Evolutionary conservation across 2,329 filamentous ascomycete species (phyloP).

Genomic region (Aspergillus pseudoviridinutans): DNA sequence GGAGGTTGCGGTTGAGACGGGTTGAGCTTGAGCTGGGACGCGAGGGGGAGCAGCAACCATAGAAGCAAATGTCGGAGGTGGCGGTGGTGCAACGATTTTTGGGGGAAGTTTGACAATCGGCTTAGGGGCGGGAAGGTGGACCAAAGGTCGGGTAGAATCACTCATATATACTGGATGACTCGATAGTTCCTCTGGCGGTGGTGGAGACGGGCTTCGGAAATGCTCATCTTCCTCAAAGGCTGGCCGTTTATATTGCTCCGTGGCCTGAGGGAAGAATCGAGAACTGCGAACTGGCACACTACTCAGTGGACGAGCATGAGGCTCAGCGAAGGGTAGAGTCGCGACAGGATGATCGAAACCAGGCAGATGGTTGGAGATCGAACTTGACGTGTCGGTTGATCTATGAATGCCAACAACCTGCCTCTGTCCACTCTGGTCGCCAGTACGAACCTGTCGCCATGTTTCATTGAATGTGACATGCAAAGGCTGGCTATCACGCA

Average conservation of each 20-base stretch:
- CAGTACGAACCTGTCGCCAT: slow-evolving; percentile 44
- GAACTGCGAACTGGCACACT: slow-evolving; percentile 41
- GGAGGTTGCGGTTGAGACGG: slow-evolving; percentile 45
- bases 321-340: slow-evolving; percentile 33
- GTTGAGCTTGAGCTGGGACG: slow-evolving; percentile 27
- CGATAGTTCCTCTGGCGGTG: slow-evolving; percentile 55
- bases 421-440: slow-evolving; percentile 39
- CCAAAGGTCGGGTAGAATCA: slow-evolving; percentile 48
- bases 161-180: slow-evolving; percentile 55
- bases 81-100: slow-evolving; percentile 40
- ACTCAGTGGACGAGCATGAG: slow-evolving; percentile 29
- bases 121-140: slow-evolving; percentile 57
- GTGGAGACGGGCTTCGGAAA: slow-evolving; percentile 45
- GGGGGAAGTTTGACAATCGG: slow-evolving; percentile 81
- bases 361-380: slow-evolving; percentile 31
- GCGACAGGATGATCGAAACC: slow-evolving; percentile 35
- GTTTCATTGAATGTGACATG: slow-evolving; percentile 42
- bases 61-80: slow-evolving; percentile 45
- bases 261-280: slow-evolving; percentile 45
- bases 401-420: slow-evolving; percentile 36
- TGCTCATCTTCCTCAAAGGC: slow-evolving; percentile 28
- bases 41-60: slow-evolving; percentile 39
- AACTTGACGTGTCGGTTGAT: slow-evolving; percentile 21
- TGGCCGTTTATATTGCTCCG: slow-evolving; percentile 33
- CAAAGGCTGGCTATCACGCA: slow-evolving; percentile 33